These are phyloP conservation scores for Stachybotrys elegans DNA, from an alignment of 2,329 filamentous ascomycete species.

Conservation along the genomic window DNA sequence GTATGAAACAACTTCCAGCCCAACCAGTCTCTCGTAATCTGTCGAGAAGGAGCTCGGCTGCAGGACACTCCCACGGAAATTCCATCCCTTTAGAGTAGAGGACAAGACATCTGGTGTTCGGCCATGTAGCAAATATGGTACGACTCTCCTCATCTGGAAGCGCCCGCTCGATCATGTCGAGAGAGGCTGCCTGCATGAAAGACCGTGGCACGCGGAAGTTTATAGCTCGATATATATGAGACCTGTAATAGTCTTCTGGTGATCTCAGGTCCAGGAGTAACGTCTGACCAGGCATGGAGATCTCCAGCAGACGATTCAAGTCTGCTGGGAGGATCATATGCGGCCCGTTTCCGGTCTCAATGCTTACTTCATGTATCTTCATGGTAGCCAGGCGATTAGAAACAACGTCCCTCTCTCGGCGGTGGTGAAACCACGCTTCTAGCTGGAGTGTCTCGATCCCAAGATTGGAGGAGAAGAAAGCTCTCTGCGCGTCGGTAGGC, in stretches of 20 bases:
- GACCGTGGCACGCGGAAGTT: slow-evolving; percentile 45
- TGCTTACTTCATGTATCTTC: slow-evolving; percentile 30
- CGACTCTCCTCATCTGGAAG: slow-evolving; percentile 45
- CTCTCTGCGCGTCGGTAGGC: slow-evolving; percentile 44
- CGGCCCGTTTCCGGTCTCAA: slow-evolving; percentile 24
- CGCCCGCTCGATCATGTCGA: slow-evolving; percentile 46
- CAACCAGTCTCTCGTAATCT: slow-evolving; percentile 44
- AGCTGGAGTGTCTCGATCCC: slow-evolving; percentile 47
- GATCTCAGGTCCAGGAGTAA: slow-evolving; percentile 47
- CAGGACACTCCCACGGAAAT: slow-evolving; percentile 45
- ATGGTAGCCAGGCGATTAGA: slow-evolving; percentile 39
- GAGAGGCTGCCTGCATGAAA: slow-evolving; percentile 40
- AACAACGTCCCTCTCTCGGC: slow-evolving; percentile 43
- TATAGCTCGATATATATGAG: slow-evolving; percentile 47
- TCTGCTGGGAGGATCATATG: slow-evolving; percentile 48
- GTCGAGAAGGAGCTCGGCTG: slow-evolving; percentile 37
- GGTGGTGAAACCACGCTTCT: slow-evolving; percentile 51
- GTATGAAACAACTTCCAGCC: slow-evolving; percentile 46
- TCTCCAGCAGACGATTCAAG: slow-evolving; percentile 44
- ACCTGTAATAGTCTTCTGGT: slow-evolving; percentile 39
- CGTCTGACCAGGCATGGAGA: slow-evolving; percentile 39
- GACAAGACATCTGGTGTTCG: slow-evolving; percentile 41
- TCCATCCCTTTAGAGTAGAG: slow-evolving; percentile 49
- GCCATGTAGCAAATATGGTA: slow-evolving; percentile 40
- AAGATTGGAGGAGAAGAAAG: slow-evolving; percentile 50